phyloP scores from a whole-genome alignment of 139 green algal genomes.

The Penium margaritaceum region DNA sequence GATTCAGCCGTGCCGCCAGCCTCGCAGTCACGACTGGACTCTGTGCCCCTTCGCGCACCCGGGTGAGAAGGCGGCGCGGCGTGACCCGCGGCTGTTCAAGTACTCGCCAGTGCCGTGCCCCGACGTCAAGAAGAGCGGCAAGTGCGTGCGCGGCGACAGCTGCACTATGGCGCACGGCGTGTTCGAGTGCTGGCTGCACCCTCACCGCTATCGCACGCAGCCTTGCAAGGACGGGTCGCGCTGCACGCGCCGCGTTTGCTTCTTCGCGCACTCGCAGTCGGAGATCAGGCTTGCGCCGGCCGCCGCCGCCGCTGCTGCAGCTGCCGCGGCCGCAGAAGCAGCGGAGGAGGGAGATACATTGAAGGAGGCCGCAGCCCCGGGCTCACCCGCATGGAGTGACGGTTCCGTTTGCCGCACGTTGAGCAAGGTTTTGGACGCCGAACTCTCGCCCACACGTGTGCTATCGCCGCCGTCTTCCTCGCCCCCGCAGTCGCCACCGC shows the following conservation, averaged over 20 bases:
- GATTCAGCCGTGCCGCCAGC: no score
- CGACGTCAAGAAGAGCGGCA: constrained; percentile 69
- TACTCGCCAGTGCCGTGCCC: constrained; percentile 83
- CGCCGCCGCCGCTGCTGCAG: constrained; percentile 3
- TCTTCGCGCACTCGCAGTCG: constrained; percentile 82
- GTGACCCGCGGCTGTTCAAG: constrained; percentile 65
- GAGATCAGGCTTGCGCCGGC: constrained; percentile 63
- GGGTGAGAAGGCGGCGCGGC: constrained; percentile 75
- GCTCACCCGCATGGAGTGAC: no score
- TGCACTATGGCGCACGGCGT: constrained; percentile 84
- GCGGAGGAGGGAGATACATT: neutral
- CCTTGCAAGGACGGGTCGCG: constrained; percentile 80
- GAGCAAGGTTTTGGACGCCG: no score
- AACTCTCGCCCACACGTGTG: no score
- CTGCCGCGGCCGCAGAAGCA: neutral
- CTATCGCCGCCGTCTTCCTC: no score
- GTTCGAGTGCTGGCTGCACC: constrained; percentile 74
- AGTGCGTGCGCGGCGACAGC: constrained; percentile 65
- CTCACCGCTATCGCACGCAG: constrained; percentile 73
- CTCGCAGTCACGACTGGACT: constrained; percentile 92
- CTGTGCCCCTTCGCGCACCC: constrained; percentile 84
- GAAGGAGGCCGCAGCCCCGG: no score
- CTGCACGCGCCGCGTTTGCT: constrained; percentile 87
- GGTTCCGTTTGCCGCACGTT: no score
- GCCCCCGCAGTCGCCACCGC: no score